Base-by-base conservation (phyloP, 169 alveolate species). In the Plasmodium fragile region DNA sequence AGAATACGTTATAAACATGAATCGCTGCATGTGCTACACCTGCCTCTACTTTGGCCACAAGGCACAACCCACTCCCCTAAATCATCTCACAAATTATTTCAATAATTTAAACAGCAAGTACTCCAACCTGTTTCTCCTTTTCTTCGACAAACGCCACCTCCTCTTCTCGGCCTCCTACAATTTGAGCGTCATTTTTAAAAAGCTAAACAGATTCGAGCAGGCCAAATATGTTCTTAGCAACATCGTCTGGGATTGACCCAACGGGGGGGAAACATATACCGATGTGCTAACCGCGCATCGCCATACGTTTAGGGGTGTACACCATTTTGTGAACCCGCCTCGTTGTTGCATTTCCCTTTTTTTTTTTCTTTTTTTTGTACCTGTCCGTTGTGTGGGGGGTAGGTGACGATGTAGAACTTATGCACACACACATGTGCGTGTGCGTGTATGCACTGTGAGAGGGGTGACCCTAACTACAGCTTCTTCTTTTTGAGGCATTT, bases 101-200 rank as follows among this genome's bases (percentile, higher is more conserved):
- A 10, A 4, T 28, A 91, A 77, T 16, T 30, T 91, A 81, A 91
- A 91, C 73, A 55, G 75, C 10, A 91, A 91, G 41, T 91, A 91
- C 71, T 91, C 82, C 0, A 91, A 81, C 72, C 49, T 91, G 36
- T 91, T 65, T 70, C 84, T 91, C 39, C 92, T 91, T 36, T 91
- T 80, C 55, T 91, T 75, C 39, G 94, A 91, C 65, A 80, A 71
- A 30, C 81, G 77, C 28, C 94, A 91, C 73, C 83, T 91, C 3
- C 72, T 91, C 4, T 91, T 91, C 39, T 91, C 94, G 0, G 94
- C 94, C 10, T 80, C 94, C 30, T 91, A 91, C 49, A 91, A 91
- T 25, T 59, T 91, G 59, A 41, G 84, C 49, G 75, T 81, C 18
- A 91, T 91, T 71, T 91, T 91, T 70, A 59, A 83, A 59, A 91